These are phyloP conservation scores for Suillus bovinus DNA, from an alignment of 768 basidiomycete genomes.

Conservation along the genomic window DNA sequence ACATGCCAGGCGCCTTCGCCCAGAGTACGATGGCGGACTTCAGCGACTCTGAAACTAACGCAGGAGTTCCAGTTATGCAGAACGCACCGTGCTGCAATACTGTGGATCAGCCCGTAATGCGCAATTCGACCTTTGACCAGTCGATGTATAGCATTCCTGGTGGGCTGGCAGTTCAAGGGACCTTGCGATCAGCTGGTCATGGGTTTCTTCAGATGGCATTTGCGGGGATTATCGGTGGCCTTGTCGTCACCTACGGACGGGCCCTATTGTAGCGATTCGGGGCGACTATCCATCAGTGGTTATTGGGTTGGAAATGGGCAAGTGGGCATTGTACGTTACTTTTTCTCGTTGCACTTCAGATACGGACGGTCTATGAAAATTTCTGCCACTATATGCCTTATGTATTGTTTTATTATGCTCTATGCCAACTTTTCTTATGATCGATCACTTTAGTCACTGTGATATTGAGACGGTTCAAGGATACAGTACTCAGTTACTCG, in stretches of 20 bases:
- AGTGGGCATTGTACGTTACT: conserved; percentile 2
- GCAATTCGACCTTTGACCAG: conserved; percentile 5
- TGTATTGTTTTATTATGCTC: conserved; percentile 15
- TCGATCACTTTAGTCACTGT: neutral
- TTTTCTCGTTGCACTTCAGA: neutral
- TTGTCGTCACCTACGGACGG: conserved; percentile 32
- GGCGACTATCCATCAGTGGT: neutral
- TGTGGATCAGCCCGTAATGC: neutral
- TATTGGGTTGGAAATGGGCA: conserved; percentile 1
- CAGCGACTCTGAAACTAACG: conserved; percentile 16
- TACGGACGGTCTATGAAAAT: conserved; percentile 10
- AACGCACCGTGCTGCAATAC: neutral
- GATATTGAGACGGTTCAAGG: neutral
- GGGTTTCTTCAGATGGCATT: conserved; percentile 34
- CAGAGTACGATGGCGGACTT: conserved; percentile 6
- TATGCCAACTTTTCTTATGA: conserved; percentile 8
- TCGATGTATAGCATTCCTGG: conserved; percentile 11
- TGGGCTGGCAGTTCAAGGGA: neutral
- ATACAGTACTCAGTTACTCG: neutral
- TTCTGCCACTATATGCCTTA: conserved; percentile 13
- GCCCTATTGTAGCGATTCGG: conserved; percentile 34
- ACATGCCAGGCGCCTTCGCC: conserved; percentile 32
- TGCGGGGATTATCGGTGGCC: conserved; percentile 34
- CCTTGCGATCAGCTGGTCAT: neutral
- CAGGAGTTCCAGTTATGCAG: neutral